Percentiles rank a stretch among this genome's conserved stretches.
Conservation (phyloP, 2,329 filamentous ascomycete genomes). For the Capronia coronata region DNA sequence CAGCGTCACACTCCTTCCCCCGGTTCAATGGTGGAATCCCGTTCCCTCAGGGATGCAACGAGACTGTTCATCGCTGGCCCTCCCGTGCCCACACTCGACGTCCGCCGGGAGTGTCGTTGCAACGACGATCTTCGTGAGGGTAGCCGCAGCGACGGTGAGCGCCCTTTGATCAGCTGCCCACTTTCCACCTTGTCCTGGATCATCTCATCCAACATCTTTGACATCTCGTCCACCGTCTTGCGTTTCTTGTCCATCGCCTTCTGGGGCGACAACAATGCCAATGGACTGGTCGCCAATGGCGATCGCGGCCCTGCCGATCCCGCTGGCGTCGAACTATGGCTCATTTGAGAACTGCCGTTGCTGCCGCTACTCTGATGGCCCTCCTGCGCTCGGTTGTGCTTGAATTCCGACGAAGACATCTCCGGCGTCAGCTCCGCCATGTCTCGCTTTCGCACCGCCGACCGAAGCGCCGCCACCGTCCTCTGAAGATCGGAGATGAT, state of each 20-base stretch:
- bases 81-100: conserved; percentile 14
- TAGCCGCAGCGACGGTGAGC: conserved; percentile 60
- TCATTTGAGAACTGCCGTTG: conserved; percentile 31
- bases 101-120: conserved; percentile 28
- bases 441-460: conserved; percentile 77
- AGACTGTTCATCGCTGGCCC: conserved; percentile 29
- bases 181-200: conserved; percentile 79
- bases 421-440: conserved; percentile 57
- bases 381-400: conserved; percentile 27
- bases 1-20: conserved; percentile 14
- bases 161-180: conserved; percentile 62
- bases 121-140: conserved; percentile 17
- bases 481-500: conserved; percentile 92
- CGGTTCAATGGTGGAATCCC: conserved; percentile 23
- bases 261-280: conserved; percentile 32
- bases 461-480: conserved; percentile 82
- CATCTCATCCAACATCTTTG: conserved; percentile 90
- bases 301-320: conserved; percentile 18
- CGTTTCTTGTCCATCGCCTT: conserved; percentile 47
- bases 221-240: conserved; percentile 84
- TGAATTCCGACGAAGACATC: conserved; percentile 31
- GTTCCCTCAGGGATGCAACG: conserved; percentile 26
- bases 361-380: conserved; percentile 30
- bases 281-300: conserved; percentile 24
- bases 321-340: conserved; percentile 15